Percentiles rank a stretch among this genome's conserved stretches.
phyloP scores from a whole-genome alignment of 768 basidiomycete genomes.

The Mycena floridula region DNA sequence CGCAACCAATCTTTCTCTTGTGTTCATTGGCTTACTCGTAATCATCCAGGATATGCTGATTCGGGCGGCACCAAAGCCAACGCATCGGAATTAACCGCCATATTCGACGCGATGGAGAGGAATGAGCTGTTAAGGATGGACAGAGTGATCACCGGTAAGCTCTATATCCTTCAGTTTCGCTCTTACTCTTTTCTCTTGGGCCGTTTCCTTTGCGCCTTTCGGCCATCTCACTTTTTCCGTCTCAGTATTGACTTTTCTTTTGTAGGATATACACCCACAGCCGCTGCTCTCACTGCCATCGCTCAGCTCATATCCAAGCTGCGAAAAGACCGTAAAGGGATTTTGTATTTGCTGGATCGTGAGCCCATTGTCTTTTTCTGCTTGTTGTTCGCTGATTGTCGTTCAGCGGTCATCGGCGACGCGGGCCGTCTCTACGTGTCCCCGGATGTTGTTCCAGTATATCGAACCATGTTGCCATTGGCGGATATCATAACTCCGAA shows the following conservation, averaged over 20 bases:
- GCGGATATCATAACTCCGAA: conserved; percentile 96
- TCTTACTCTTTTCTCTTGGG: too few relatives aligned
- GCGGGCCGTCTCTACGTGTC: conserved; percentile 86
- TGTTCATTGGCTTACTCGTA: too few relatives aligned
- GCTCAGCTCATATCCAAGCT: conserved; percentile 56
- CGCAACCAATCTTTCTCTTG: too few relatives aligned
- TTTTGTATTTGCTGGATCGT: conserved; percentile 93
- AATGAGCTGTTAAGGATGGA: conserved; percentile 71
- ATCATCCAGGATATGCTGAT: too few relatives aligned
- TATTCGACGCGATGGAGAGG: conserved; percentile 68
- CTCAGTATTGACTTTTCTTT: background rate
- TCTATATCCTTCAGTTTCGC: too few relatives aligned
- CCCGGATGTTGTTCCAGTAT: conserved; percentile 79
- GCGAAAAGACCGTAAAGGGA: conserved; percentile 44
- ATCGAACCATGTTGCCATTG: conserved; percentile 71
- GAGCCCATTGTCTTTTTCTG: conserved; percentile 21
- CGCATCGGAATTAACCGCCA: conserved; percentile 65
- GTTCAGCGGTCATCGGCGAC: conserved; percentile 89
- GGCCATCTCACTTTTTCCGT: too few relatives aligned
- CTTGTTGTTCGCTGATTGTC: background rate
- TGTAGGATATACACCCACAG: conserved; percentile 82
- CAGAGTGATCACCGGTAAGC: conserved; percentile 76
- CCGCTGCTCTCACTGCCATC: conserved; percentile 68
- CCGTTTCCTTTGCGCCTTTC: too few relatives aligned
- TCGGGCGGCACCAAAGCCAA: conserved; percentile 76